These are phyloP conservation scores for Hypericum perforatum DNA, from an alignment of 345 rosid genomes.

Conservation along the genomic window DNA sequence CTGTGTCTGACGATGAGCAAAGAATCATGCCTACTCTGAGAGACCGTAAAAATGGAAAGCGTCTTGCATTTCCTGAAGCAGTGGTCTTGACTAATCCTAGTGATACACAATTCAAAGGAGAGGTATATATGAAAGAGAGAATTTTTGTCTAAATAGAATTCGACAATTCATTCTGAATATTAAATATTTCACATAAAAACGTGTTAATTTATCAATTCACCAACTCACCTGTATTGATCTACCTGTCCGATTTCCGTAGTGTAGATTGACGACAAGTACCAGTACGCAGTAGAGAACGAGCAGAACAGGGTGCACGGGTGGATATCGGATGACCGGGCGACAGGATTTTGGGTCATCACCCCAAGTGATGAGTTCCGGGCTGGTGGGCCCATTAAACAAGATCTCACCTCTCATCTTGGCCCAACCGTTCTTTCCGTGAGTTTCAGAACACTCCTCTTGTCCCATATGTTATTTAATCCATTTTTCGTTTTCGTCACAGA, in stretches of 20 bases:
- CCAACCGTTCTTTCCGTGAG: constrained; percentile 57
- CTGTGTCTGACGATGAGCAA: constrained; percentile 56
- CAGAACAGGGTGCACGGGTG: constrained; percentile 74
- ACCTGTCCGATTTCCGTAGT: constrained; percentile 1
- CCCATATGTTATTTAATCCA: background rate
- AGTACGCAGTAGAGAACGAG: constrained; percentile 48
- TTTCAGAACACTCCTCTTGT: background rate
- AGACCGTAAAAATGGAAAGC: constrained; percentile 36
- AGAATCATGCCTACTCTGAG: constrained; percentile 55
- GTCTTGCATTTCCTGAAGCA: constrained; percentile 75
- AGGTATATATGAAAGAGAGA: constrained; percentile 30
- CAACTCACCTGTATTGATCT: background rate
- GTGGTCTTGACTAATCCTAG: constrained; percentile 59
- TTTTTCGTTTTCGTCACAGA: background rate
- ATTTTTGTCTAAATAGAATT: too few relatives aligned
- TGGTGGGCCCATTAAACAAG: constrained; percentile 78
- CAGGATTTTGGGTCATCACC: constrained; percentile 89
- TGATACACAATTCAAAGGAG: constrained; percentile 49
- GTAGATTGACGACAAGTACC: constrained; percentile 90
- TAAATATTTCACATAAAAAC: too few relatives aligned
- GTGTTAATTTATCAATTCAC: background rate
- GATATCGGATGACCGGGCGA: constrained; percentile 39
- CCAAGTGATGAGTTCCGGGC: constrained; percentile 57
- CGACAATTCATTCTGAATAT: too few relatives aligned
- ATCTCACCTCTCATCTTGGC: constrained; percentile 77